Conservation (phyloP, 441 rosid species). For the Eruca vesicaria region DNA sequence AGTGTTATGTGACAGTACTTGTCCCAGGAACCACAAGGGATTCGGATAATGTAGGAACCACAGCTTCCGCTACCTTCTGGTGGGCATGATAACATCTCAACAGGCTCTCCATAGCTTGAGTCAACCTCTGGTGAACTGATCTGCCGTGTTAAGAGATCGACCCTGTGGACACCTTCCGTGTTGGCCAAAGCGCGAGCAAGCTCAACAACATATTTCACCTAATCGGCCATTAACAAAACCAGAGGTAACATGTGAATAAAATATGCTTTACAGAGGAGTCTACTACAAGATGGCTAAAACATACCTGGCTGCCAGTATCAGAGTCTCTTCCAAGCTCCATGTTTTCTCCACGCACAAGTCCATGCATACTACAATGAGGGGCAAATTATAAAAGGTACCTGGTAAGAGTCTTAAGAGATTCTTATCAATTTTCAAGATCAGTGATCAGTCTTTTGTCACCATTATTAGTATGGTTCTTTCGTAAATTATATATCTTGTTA, state of each 20-base stretch:
- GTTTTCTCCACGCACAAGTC: slow-evolving; percentile 88
- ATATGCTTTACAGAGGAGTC: neutral
- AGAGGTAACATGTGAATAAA: neutral
- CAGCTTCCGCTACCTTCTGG: slow-evolving; percentile 60
- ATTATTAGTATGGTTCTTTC: no score
- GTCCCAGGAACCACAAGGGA: slow-evolving; percentile 89
- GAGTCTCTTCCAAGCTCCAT: slow-evolving; percentile 99
- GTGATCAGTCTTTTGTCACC: no score
- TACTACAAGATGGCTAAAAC: neutral
- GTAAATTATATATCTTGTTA: no score
- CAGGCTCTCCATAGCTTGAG: slow-evolving; percentile 94
- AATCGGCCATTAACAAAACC: slow-evolving; percentile 14
- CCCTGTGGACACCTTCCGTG: slow-evolving; percentile 95
- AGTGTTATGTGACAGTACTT: slow-evolving; percentile 30
- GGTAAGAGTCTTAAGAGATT: slow-evolving; percentile 10
- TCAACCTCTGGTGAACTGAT: slow-evolving; percentile 79
- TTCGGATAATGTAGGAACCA: slow-evolving; percentile 90
- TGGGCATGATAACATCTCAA: slow-evolving; percentile 82
- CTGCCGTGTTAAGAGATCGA: slow-evolving; percentile 93
- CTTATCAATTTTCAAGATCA: no score
- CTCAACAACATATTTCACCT: slow-evolving; percentile 97
- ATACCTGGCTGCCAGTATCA: slow-evolving; percentile 96
- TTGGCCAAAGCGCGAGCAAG: slow-evolving; percentile 92
- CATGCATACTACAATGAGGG: slow-evolving; percentile 69
- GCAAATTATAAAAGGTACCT: neutral